Evolutionary conservation across 495 filamentous ascomycete genomes (phyloP), one percentile per base, ranked within the genome.

Genomic region (Penicilliopsis zonata): DNA sequence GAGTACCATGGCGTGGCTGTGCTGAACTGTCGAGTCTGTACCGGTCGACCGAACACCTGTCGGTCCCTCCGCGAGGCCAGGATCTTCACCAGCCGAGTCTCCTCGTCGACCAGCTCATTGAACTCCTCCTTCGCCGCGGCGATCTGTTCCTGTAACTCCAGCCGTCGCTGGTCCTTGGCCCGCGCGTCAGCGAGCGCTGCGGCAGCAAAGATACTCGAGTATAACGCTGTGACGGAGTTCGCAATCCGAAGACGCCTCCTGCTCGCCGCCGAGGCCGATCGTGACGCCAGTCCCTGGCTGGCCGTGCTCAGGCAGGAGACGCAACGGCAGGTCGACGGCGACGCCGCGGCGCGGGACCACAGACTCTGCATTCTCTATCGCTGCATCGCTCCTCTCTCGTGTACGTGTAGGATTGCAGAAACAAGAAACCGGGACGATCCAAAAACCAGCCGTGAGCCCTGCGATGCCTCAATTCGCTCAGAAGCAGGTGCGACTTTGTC

Each of bases 181-280:
- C 60, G 61, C 1, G 72, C 72, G 55, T 86, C 82, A 17, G 69
- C 60, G 2, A 80, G 52, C 22, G 78, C 70, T 1, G 80, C 83
- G n/a, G 74, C 72, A 2, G 76, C 79, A 36, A 84, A 73, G 22
- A 85, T 75, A 33, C 76, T 74, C 2, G 76, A 76, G 44, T 83
- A 85, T 38, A 74, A 67, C 9, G 76, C 70, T 3, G 80, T 85
- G 35, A 80, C 75, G 10, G 78, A 58, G 52, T 80, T 74, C 43
- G 65, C 70, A 42, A 63, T 59, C 1, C 63, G 62, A 31, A 74
- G 50, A 18, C 65, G 66, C 46, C 60, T 62, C 24, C 62, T 53
- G 30, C 68, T 62, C 15, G 64, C 61, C 9, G 66, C 68, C 19
- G 69, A 64, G n/a, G 65, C 50, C 41, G 66, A 58, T 37, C 74